These are phyloP conservation scores for Solanum rostratum DNA, from an alignment of 257 asterid species.

Conservation along the genomic window DNA sequence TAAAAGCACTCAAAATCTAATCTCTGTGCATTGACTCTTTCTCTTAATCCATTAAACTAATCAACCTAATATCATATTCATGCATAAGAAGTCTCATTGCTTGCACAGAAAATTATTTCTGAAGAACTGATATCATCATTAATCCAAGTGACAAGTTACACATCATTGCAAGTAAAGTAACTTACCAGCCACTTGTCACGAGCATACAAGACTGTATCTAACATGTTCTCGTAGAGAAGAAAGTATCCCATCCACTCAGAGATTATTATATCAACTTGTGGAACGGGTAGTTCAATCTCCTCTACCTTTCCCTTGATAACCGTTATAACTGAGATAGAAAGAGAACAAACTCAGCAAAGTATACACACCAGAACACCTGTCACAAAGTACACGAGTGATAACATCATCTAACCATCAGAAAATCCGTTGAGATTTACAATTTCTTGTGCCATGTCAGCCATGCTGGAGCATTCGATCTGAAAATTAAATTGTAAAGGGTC, in stretches of 20 bases:
- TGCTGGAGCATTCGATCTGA: constrained; percentile 96
- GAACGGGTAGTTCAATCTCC: constrained; percentile 92
- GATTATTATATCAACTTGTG: constrained; percentile 81
- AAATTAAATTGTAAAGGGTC: background rate
- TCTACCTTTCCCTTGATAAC: constrained; percentile 92
- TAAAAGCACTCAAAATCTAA: background rate
- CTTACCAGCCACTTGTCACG: constrained; percentile 95
- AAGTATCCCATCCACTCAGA: constrained; percentile 99
- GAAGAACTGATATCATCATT: background rate
- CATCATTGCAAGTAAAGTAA: constrained; percentile 2
- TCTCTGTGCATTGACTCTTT: background rate
- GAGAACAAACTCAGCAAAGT: background rate
- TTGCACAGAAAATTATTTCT: background rate
- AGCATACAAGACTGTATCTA: constrained; percentile 78
- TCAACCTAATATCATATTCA: background rate
- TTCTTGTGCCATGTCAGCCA: constrained; percentile 86
- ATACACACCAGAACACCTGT: background rate
- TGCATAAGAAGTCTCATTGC: background rate
- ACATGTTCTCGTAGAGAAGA: constrained; percentile 84
- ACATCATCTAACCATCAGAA: constrained; percentile 50
- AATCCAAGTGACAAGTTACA: background rate
- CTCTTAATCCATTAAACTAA: background rate
- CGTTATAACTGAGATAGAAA: constrained; percentile 50
- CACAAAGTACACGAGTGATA: background rate
- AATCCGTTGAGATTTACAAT: constrained; percentile 66